Percentiles rank a stretch among this genome's conserved stretches.
phyloP scores from a whole-genome alignment of 1,284 basidiomycete genomes.

The Taiwanofungus camphoratus region DNA sequence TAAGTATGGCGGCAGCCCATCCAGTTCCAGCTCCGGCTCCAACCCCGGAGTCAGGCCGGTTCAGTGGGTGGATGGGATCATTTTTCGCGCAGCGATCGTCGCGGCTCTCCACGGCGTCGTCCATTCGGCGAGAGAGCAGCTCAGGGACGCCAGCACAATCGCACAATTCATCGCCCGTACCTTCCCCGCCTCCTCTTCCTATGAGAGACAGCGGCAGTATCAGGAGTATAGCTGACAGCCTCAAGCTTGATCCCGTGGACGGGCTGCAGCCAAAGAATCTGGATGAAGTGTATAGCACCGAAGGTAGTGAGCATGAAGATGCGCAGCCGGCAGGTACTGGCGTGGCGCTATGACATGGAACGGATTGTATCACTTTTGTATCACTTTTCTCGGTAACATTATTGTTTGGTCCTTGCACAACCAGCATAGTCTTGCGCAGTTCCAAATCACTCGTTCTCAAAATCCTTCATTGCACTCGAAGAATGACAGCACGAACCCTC shows the following conservation, averaged over 20 bases:
- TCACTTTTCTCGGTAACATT: too few species aligned
- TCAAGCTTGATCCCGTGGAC: slow-evolving; percentile 1
- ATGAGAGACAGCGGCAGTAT: slow-evolving; percentile 1
- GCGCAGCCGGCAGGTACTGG: slow-evolving; percentile 13
- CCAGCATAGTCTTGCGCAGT: too few species aligned
- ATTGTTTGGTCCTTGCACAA: too few species aligned
- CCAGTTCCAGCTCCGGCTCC: slow-evolving; percentile 27
- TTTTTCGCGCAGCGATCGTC: slow-evolving; percentile 42
- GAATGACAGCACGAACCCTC: too few species aligned
- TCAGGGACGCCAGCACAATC: slow-evolving; percentile 1
- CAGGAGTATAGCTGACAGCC: background rate
- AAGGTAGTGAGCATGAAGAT: slow-evolving; percentile 11
- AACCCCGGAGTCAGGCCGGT: slow-evolving; percentile 29
- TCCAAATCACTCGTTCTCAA: too few species aligned
- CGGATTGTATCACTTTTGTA: too few species aligned
- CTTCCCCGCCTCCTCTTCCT: slow-evolving; percentile 3
- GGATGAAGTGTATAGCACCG: slow-evolving; percentile 13
- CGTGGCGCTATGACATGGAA: slow-evolving; percentile 3
- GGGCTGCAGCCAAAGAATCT: slow-evolving; percentile 18
- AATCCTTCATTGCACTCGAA: too few species aligned
- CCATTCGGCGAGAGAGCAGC: slow-evolving; percentile 6
- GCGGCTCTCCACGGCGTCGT: slow-evolving; percentile 22
- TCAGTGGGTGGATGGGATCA: slow-evolving; percentile 10
- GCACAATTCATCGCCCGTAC: slow-evolving; percentile 1
- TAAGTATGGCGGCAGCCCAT: slow-evolving; percentile 27